Evolutionary conservation across 2,329 filamentous ascomycete species (phyloP), one percentile per base, ranked within the genome.

Genomic region (Geosmithia morbida): DNA sequence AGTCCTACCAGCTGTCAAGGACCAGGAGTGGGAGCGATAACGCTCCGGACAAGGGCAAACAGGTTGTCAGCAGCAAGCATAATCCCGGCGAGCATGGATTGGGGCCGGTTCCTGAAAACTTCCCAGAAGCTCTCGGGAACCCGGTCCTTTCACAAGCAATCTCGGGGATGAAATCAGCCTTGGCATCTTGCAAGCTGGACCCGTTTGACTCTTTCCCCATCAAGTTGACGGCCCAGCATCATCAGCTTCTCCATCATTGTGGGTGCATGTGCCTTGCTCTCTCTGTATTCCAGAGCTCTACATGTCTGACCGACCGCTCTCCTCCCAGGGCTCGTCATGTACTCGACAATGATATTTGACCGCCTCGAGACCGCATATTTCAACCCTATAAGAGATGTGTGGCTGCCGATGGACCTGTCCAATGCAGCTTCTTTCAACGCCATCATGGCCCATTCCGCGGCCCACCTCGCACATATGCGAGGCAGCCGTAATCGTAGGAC

Each of bases 401-500:
- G 62, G 60, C 54, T 64, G 22, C 63, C 65, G 0, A 50, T 66
- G 2, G 64, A 67, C 43, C 52, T 67, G 16, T 66, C 65, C 4
- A 66, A 67, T 47, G 57, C 62, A 2, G 61, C 64, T 5, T 64
- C 63, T 1, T 66, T 66, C 51, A 65, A 66, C 41, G 59, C 57
- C 17, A 59, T 66, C 41, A 65, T 67, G 61, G 64, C 65, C 1
- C 65, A 67, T 48, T 60, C 65, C 2, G 64, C 65, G 1, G 62
- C 63, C 0, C 65, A 67, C 44, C 49, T 66, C 1, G 56, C 61
- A 33, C 55, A 61, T 3, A 55, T 64, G 47, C 59, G 64, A 20
- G 58, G 57, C 0, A 55, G 56, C 0, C 52, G 47, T 7, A 48
- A 51, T 5, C 60, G 58, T 1, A 51, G 48, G 14, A 54, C 57